phyloP scores from a whole-genome alignment of 2,329 filamentous ascomycete species.

The Botryotinia calthae region DNA sequence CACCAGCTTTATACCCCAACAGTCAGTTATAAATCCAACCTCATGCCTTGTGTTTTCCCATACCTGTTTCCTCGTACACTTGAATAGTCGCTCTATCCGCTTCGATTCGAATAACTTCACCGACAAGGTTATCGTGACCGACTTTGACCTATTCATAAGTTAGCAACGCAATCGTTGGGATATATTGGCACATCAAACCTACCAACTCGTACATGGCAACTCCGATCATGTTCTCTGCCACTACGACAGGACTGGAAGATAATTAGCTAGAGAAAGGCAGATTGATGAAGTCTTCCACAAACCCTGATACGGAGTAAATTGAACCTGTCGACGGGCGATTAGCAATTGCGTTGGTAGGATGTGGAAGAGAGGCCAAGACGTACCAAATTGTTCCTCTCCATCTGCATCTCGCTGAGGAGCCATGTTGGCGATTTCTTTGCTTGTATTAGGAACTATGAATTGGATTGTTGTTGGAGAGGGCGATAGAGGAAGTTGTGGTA shows the following conservation, averaged over 20 bases:
- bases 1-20: slow-evolving; percentile 63
- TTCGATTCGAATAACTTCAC: slow-evolving; percentile 97
- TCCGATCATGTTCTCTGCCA: slow-evolving; percentile 97
- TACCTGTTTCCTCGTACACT: slow-evolving; percentile 98
- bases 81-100: slow-evolving; percentile 95
- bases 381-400: slow-evolving; percentile 56
- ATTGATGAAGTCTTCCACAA: slow-evolving; percentile 31
- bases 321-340: slow-evolving; percentile 44
- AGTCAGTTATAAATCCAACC: slow-evolving; percentile 6
- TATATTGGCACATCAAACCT: slow-evolving; percentile 17
- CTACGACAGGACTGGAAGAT: slow-evolving; percentile 74
- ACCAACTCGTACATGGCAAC: slow-evolving; percentile 99
- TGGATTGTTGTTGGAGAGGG: slow-evolving; percentile 36
- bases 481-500: slow-evolving; percentile 44
- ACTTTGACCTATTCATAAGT: slow-evolving; percentile 71
- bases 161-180: background rate
- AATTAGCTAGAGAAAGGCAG: slow-evolving; percentile 23
- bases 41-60: slow-evolving; percentile 30
- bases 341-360: slow-evolving; percentile 24
- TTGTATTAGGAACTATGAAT: slow-evolving; percentile 23
- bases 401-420: slow-evolving; percentile 43
- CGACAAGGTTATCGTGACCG: slow-evolving; percentile 85
- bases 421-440: slow-evolving; percentile 39
- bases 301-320: slow-evolving; percentile 70
- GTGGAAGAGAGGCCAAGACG: slow-evolving; percentile 28